Base-by-base conservation (phyloP, 306 rosid genomes). In the Senna siamea region DNA sequence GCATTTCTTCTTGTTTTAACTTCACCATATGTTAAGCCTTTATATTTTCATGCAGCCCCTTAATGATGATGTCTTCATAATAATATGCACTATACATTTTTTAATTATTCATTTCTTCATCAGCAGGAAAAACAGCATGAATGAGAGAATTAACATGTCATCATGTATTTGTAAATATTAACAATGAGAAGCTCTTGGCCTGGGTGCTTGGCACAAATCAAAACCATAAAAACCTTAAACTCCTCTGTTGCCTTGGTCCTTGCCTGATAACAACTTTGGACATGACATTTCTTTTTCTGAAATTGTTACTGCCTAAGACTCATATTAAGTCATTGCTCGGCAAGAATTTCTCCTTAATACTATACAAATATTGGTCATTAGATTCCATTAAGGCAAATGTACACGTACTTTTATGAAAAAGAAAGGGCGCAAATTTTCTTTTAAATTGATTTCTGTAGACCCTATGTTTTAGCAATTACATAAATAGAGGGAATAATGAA, bases 131-230 rank as follows among this genome's bases (percentile, higher is more conserved):
- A 73, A 59, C 46, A 59, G 57, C 66, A 69, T 58, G 48, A 28
- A 47, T 73, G 8, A 14, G 30, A 73, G 44, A 23, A 38, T 38
- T 64, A 47, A 18, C 64, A 35, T 80, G 26, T 70, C 69, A 4
- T 37, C 53, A 18, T 70, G 53, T 44, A 51, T 70, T 74, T 48
- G 71, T 70, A 46, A n/a, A 71, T 48, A 48, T 57, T 30, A 66
- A 20, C 11, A 23, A 48, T 72, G 37, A 41, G 48, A 55, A 6
- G 63, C 54, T 74, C 54, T 52, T 74, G 40, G 28, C 57, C 28
- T 6, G 11, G 54, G 19, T 2, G 17, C 18, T 4, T 2, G 17
- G 66, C 48, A 9, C 48, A 37, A 18, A 61, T 1, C 17, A 18
- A n/a, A 19, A 13, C 32, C 59, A 53, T 53, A 53, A 53, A 5